Evolutionary conservation across 2,329 filamentous ascomycete species (phyloP).

Genomic region (Trichoderma sp.): DNA sequence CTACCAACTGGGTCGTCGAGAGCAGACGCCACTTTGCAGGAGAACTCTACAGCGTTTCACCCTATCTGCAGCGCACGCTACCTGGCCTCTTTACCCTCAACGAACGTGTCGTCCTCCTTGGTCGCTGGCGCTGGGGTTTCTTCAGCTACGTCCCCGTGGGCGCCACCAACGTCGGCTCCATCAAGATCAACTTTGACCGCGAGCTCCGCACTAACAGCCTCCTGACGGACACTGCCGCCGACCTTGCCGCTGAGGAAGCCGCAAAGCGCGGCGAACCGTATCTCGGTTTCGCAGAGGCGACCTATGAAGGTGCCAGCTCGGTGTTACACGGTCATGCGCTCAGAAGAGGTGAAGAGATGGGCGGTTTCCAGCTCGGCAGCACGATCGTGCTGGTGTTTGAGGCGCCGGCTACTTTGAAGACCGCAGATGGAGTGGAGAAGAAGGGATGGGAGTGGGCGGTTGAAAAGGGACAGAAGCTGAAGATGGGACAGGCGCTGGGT

Average conservation of each 20-base stretch:
- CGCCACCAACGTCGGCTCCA: constrained; percentile 95
- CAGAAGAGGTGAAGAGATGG: constrained; percentile 91
- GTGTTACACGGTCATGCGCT: constrained; percentile 82
- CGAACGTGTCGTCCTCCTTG: constrained; percentile 89
- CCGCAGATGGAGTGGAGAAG: constrained; percentile 51
- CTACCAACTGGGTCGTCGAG: constrained; percentile 92
- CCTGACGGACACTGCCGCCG: constrained; percentile 87
- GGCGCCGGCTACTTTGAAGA: constrained; percentile 66
- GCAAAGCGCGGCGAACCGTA: constrained; percentile 74
- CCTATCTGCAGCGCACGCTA: constrained; percentile 87
- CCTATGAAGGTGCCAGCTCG: constrained; percentile 73
- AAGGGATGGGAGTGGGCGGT: constrained; percentile 84
- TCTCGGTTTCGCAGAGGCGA: constrained; percentile 88
- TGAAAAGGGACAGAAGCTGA: constrained; percentile 81
- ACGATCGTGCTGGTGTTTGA: constrained; percentile 97
- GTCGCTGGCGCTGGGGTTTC: constrained; percentile 95
- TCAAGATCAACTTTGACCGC: constrained; percentile 93
- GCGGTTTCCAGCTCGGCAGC: constrained; percentile 92
- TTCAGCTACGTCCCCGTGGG: constrained; percentile 95
- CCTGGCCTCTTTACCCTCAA: constrained; percentile 96
- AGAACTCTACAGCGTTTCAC: constrained; percentile 91
- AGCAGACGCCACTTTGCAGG: constrained; percentile 95
- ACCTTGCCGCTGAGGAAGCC: constrained; percentile 79
- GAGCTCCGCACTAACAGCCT: constrained; percentile 92
- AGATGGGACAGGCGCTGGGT: constrained; percentile 84